A percentile compares a stretch with the other conserved stretches of the same genome.
phyloP scores from a whole-genome alignment of 1,284 basidiomycete species.

The Hemileia vastatrix region DNA sequence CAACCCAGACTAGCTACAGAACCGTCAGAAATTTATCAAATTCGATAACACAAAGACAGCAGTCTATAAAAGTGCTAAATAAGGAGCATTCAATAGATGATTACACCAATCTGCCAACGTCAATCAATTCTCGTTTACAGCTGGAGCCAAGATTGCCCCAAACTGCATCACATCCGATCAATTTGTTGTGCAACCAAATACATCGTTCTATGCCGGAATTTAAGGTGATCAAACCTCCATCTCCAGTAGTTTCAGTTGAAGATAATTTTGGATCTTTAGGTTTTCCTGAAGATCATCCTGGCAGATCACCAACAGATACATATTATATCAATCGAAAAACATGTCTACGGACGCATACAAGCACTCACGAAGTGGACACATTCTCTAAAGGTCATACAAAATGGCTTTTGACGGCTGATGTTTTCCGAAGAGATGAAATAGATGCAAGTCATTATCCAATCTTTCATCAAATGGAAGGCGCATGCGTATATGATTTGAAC shows the following conservation, averaged over 20 bases:
- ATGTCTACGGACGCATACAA: constrained; percentile 95
- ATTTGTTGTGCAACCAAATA: constrained; percentile 71
- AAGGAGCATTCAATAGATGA: too few relatives aligned
- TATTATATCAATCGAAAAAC: constrained; percentile 86
- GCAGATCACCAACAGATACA: constrained; percentile 76
- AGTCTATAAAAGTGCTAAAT: too few relatives aligned
- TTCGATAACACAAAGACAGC: too few relatives aligned
- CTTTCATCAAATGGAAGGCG: constrained; percentile 98
- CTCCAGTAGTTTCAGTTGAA: constrained; percentile 77
- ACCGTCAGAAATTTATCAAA: too few relatives aligned
- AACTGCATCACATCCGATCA: constrained; percentile 69
- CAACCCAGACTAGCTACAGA: too few relatives aligned
- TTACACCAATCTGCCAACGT: constrained; percentile 72
- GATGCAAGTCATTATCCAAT: constrained; percentile 94
- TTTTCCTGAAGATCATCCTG: constrained; percentile 87
- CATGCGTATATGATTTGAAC: constrained; percentile 59
- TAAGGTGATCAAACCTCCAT: constrained; percentile 53
- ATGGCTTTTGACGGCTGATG: constrained; percentile 95
- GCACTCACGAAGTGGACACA: constrained; percentile 90
- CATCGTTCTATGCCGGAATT: constrained; percentile 62
- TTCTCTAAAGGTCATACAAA: constrained; percentile 65
- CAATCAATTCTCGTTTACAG: constrained; percentile 72
- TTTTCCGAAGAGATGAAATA: constrained; percentile 96
- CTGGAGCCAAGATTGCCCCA: constrained; percentile 66
- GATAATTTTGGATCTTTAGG: constrained; percentile 97